Base-by-base conservation (phyloP, 106 monocot genomes). In the Alisma plantagoaquatica region DNA sequence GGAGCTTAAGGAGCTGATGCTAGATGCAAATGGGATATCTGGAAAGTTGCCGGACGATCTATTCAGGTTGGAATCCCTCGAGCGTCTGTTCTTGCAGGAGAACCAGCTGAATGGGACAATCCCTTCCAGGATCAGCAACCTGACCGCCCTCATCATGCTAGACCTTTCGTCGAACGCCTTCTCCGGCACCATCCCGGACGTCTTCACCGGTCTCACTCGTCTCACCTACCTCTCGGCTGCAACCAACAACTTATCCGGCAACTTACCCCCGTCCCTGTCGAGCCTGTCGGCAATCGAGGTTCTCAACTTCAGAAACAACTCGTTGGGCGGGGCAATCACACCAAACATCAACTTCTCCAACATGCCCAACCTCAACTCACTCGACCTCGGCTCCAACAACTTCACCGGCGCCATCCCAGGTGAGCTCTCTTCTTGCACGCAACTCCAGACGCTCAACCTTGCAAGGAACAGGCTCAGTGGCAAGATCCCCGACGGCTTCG, bases 391-490 rank as follows among this genome's bases (percentile, higher is more conserved):
- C 23, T 54, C 4, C n/a, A 54, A 54, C n/a, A 16, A 15, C 3
- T 54, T 54, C n/a, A 31, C 11, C n/a, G 53, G 53, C 3, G n/a
- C 32, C 30, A 54, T 31, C 29, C 51, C 51, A 11, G 4, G 11
- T 24, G 23, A 20, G 23, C 21, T 51, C 51, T 54, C 53, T 15
- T 15, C 53, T 2, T 30, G 53, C 17, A 2, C 17, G 15, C 20
- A 15, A 7, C 23, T 54, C 3, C 15, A 31, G 31, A 30, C 14
- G n/a, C 7, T 54, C 8, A 54, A 54, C 20, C 53, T 54, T 19
- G 53, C 53, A 9, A 29, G 53, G n/a, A 54, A 54, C 29, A 54
- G 17, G 11, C 53, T 54, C 14, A 3, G 19, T 17, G 53, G 53
- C 8, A 31, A 54, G n/a, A 17, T 54, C 17, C 53, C 53, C 23